phyloP scores from a whole-genome alignment of 495 filamentous ascomycete species.

The Penicillium flavigenum region DNA sequence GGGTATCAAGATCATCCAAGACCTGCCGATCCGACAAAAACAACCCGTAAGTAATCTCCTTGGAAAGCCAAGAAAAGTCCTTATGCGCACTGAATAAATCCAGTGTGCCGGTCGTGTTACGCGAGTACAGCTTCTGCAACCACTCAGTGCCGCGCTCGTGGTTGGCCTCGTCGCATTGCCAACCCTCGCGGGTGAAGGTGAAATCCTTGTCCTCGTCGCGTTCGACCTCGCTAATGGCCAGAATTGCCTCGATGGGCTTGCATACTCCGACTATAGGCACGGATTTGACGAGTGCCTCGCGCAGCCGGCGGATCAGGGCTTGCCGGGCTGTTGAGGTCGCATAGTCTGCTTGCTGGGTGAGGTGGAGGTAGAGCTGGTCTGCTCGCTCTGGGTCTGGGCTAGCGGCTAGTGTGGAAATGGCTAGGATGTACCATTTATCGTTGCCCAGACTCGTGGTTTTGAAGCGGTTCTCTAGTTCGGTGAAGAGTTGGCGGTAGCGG shows the following conservation, averaged over 20 bases:
- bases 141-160: conserved; percentile 44
- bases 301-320: conserved; percentile 49
- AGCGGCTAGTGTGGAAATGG: conserved; percentile 44
- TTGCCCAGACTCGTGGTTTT: conserved; percentile 44
- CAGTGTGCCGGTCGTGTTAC: conserved; percentile 38
- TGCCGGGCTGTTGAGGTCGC: conserved; percentile 38
- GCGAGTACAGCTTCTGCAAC: conserved; percentile 45
- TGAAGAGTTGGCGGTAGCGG: conserved; percentile 45
- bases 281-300: conserved; percentile 53
- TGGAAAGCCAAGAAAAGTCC: conserved; percentile 46
- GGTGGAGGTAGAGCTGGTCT: conserved; percentile 51
- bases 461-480: conserved; percentile 52
- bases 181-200: conserved; percentile 43
- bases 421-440: conserved; percentile 60
- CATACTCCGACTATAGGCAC: conserved; percentile 53
- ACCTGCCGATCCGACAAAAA: conserved; percentile 56
- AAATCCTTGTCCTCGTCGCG: conserved; percentile 52
- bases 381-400: conserved; percentile 47
- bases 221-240: conserved; percentile 49
- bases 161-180: conserved; percentile 48
- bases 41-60: conserved; percentile 56
- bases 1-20: conserved; percentile 52
- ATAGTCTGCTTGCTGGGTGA: conserved; percentile 44
- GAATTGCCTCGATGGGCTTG: conserved; percentile 52
- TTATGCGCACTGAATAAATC: conserved; percentile 49